Evolutionary conservation across 768 basidiomycete species (phyloP).

Genomic region (Saitozyma podzolica): DNA sequence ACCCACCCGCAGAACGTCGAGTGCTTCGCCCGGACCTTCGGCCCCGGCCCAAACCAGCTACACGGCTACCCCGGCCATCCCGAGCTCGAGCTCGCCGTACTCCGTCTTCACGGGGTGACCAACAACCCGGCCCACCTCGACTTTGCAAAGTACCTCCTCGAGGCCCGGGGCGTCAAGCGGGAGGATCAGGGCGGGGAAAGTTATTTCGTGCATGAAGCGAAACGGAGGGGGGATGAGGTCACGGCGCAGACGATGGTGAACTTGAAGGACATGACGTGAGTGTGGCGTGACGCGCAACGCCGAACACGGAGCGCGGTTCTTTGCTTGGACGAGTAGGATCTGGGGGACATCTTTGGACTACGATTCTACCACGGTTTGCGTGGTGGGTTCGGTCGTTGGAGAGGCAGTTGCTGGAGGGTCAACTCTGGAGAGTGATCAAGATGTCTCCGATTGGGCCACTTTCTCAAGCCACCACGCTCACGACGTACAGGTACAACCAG

Average conservation of each 20-base stretch:
- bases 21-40: slow-evolving; percentile 24
- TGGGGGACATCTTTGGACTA: too few relatives aligned
- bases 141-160: slow-evolving; percentile 26
- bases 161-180: slow-evolving; percentile 16
- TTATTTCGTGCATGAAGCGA: slow-evolving; percentile 31
- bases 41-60: slow-evolving; percentile 18
- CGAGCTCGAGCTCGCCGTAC: slow-evolving; percentile 36
- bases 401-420: too few relatives aligned
- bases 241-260: slow-evolving; percentile 1
- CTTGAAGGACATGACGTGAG: neutral
- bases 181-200: slow-evolving; percentile 17
- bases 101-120: slow-evolving; percentile 28
- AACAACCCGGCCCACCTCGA: slow-evolving; percentile 20
- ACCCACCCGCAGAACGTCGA: slow-evolving; percentile 20
- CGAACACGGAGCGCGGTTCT: slow-evolving; percentile 1
- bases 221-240: slow-evolving; percentile 1
- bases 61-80: slow-evolving; percentile 42
- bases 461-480: too few relatives aligned
- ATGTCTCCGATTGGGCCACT: too few relatives aligned
- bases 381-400: too few relatives aligned
- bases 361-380: too few relatives aligned
- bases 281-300: neutral
- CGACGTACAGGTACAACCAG: slow-evolving; percentile 27
- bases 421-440: too few relatives aligned
- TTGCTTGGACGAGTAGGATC: neutral